phyloP scores from a whole-genome alignment of 306 rosid species.

The Senna tora region DNA sequence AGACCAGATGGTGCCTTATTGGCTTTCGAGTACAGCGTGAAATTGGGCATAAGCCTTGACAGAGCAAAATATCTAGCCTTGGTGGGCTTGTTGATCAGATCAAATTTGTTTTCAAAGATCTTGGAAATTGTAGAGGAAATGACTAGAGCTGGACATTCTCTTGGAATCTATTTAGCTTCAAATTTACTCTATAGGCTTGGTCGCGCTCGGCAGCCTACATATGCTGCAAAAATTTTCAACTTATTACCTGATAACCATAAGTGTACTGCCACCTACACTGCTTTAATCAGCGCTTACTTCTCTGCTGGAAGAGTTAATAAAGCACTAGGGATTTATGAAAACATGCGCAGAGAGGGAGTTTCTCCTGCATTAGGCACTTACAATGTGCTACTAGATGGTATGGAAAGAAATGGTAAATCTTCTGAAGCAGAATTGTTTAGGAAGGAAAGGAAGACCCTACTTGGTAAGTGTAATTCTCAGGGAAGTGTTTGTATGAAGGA shows the following conservation, averaged over 20 bases:
- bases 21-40: slow-evolving; percentile 63
- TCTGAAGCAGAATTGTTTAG: slow-evolving; percentile 59
- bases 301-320: slow-evolving; percentile 60
- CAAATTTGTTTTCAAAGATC: slow-evolving; percentile 50
- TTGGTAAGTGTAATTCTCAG: slow-evolving; percentile 38
- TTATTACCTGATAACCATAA: slow-evolving; percentile 64
- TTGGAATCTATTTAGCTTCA: slow-evolving; percentile 65
- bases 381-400: slow-evolving; percentile 59
- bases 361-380: slow-evolving; percentile 68
- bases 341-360: slow-evolving; percentile 57
- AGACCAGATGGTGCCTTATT: slow-evolving; percentile 67
- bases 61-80: slow-evolving; percentile 64
- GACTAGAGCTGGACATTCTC: slow-evolving; percentile 66
- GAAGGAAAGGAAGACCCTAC: slow-evolving; percentile 64
- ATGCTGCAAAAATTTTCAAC: slow-evolving; percentile 60
- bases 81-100: slow-evolving; percentile 65
- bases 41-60: slow-evolving; percentile 49
- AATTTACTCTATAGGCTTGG: slow-evolving; percentile 65
- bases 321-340: slow-evolving; percentile 61
- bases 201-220: slow-evolving; percentile 56
- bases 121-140: slow-evolving; percentile 57
- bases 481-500: slow-evolving; percentile 47
- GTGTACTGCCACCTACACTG: slow-evolving; percentile 76
- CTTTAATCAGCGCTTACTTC: slow-evolving; percentile 69
- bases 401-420: slow-evolving; percentile 58